phyloP scores from a whole-genome alignment of 768 basidiomycete genomes.

The Mycena rosella region DNA sequence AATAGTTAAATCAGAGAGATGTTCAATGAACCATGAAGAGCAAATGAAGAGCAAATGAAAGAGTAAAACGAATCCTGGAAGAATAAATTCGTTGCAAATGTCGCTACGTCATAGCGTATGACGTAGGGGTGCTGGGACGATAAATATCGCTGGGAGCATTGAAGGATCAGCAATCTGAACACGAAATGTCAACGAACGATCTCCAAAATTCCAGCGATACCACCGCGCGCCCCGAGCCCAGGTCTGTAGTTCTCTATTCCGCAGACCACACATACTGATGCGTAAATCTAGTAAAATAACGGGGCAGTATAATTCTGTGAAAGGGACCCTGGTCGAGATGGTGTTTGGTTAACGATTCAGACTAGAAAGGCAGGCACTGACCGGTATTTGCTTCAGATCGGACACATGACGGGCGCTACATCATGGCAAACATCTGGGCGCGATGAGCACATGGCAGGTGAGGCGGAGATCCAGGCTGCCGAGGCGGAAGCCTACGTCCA shows the following conservation, averaged over 20 bases:
- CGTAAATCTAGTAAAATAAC: conserved; percentile 45
- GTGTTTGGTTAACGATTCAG: conserved; percentile 36
- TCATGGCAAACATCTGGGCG: conserved; percentile 33
- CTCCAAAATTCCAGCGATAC: background rate
- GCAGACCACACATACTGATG: background rate
- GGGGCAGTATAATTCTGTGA: conserved; percentile 53
- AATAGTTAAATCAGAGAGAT: too few relatives aligned
- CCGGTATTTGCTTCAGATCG: conserved; percentile 26
- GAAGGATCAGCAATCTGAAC: background rate
- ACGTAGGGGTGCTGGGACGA: background rate
- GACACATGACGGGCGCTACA: conserved; percentile 27
- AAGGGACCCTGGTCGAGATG: conserved; percentile 50
- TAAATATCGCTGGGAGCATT: background rate
- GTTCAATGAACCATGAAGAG: too few relatives aligned
- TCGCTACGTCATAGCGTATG: background rate
- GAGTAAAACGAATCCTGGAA: too few relatives aligned
- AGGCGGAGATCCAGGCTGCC: conserved; percentile 62
- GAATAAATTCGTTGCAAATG: background rate
- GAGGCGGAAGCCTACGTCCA: conserved; percentile 63
- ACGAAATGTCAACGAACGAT: conserved; percentile 26
- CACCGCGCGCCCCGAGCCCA: background rate
- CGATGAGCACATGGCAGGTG: conserved; percentile 41
- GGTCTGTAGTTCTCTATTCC: background rate
- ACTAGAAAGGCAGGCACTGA: background rate
- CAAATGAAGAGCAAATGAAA: too few relatives aligned